phyloP scores from a whole-genome alignment of 2,329 filamentous ascomycete genomes.

The Colletotrichum falcatum region DNA sequence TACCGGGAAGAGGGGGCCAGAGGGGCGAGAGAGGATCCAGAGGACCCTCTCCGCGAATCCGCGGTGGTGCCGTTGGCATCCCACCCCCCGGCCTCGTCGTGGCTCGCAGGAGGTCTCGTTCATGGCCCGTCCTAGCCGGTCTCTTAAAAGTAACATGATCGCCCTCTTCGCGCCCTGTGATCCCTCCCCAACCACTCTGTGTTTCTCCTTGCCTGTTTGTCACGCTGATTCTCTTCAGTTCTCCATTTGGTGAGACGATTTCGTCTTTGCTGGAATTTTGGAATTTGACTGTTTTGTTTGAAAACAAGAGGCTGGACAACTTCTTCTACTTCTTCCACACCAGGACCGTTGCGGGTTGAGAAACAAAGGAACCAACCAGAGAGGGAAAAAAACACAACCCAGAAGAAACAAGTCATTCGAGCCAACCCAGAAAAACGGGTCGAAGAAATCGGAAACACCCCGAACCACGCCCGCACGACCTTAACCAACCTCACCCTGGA shows the following conservation, averaged over 20 bases:
- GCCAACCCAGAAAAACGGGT: background rate
- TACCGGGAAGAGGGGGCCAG: constrained; percentile 24
- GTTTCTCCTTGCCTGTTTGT: constrained; percentile 32
- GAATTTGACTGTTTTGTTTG: constrained; percentile 27
- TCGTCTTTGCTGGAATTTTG: constrained; percentile 19
- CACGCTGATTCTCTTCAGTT: constrained; percentile 27
- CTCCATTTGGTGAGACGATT: constrained; percentile 25
- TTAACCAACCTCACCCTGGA: constrained; percentile 30
- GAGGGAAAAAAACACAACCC: background rate
- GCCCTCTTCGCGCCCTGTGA: constrained; percentile 24
- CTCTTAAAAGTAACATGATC: constrained; percentile 33
- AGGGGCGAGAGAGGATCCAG: background rate
- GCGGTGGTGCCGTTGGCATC: constrained; percentile 32
- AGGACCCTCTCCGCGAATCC: constrained; percentile 34
- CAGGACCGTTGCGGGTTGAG: background rate
- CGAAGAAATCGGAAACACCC: constrained; percentile 31
- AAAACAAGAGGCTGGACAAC: constrained; percentile 31
- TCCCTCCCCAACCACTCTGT: constrained; percentile 30
- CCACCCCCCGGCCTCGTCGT: constrained; percentile 23
- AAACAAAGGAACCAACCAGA: constrained; percentile 11
- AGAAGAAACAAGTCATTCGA: constrained; percentile 8
- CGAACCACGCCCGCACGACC: constrained; percentile 17
- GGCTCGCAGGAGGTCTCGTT: constrained; percentile 29
- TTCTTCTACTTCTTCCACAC: constrained; percentile 2
- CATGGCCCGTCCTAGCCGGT: constrained; percentile 19